Percentiles rank a stretch among this genome's conserved stretches.
Conservation (phyloP, 2,329 filamentous ascomycete genomes). For the Scedosporium minutisporum region DNA sequence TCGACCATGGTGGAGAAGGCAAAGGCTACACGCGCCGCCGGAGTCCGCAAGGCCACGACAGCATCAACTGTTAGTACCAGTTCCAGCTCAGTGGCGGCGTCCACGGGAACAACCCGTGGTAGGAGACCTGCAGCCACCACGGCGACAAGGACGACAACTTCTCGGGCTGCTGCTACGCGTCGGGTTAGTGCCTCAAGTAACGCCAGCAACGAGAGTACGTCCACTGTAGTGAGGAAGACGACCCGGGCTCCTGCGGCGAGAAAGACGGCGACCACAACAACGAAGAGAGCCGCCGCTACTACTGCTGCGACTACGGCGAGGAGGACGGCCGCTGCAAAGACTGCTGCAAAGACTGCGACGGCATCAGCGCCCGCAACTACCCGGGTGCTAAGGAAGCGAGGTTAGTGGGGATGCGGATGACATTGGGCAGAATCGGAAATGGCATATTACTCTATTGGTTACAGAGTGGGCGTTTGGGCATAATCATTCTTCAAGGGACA, state of each 20-base stretch:
- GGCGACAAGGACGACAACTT: constrained; percentile 25
- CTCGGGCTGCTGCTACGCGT: constrained; percentile 11
- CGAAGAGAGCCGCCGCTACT: constrained; percentile 42
- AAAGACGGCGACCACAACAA: constrained; percentile 24
- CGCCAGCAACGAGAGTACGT: constrained; percentile 53
- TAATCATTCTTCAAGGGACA: not conserved
- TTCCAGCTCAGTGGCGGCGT: constrained; percentile 15
- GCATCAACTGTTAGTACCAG: constrained; percentile 34
- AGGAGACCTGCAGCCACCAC: constrained; percentile 18
- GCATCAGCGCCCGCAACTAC: constrained; percentile 34
- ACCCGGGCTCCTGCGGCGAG: constrained; percentile 16
- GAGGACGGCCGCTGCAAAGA: constrained; percentile 30
- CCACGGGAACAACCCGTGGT: not conserved
- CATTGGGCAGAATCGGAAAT: not conserved
- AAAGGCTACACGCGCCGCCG: constrained; percentile 42
- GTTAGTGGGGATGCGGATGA: constrained; percentile 5
- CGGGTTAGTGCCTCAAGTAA: constrained; percentile 52
- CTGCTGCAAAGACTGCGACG: constrained; percentile 27
- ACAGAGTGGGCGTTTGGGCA: not conserved
- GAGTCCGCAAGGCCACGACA: constrained; percentile 34
- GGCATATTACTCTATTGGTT: not conserved
- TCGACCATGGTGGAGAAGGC: constrained; percentile 52
- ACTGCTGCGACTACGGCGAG: constrained; percentile 20
- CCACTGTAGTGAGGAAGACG: constrained; percentile 53
- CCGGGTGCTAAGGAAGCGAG: constrained; percentile 46